Evolutionary conservation across 495 filamentous ascomycete genomes (phyloP).

Genomic region (Penicillium samsonianum): DNA sequence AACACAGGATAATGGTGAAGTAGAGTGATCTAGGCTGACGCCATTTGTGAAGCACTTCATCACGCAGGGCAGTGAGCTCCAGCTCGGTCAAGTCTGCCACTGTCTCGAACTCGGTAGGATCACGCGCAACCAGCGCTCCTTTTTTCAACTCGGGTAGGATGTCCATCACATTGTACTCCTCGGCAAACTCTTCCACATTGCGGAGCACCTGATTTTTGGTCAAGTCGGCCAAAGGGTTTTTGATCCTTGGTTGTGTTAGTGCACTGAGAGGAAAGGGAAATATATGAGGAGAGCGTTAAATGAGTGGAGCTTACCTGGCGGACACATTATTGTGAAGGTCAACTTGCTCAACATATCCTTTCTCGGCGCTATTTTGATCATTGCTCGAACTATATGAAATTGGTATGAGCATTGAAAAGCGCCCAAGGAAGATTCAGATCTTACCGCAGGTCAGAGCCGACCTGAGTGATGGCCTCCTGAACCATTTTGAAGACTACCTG

Average conservation of each 20-base stretch:
- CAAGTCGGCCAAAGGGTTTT: constrained; percentile 62
- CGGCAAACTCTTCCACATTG: constrained; percentile 59
- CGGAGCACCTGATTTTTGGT: constrained; percentile 50
- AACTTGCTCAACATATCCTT: constrained; percentile 41
- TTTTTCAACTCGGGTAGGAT: constrained; percentile 53
- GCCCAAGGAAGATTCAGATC: not conserved
- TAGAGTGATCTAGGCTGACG: constrained; percentile 64
- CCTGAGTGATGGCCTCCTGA: constrained; percentile 17
- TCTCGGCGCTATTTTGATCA: constrained; percentile 30
- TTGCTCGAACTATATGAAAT: constrained; percentile 18
- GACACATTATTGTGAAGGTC: constrained; percentile 54
- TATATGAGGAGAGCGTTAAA: not conserved
- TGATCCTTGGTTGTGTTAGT: constrained; percentile 46
- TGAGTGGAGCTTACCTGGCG: constrained; percentile 42
- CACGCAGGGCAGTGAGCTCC: constrained; percentile 54
- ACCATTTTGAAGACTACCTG: constrained; percentile 7
- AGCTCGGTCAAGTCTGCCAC: constrained; percentile 57
- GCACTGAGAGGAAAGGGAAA: not conserved
- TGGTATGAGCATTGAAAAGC: constrained; percentile 2
- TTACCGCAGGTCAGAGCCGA: constrained; percentile 3
- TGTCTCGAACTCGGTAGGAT: constrained; percentile 55
- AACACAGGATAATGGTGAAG: constrained; percentile 68
- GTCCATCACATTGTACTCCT: constrained; percentile 45
- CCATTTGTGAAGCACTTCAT: constrained; percentile 65
- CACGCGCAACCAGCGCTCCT: constrained; percentile 65